Percentiles rank a stretch among this genome's conserved stretches.
These are phyloP conservation scores for Seiridium unicorne DNA, from an alignment of 2,329 filamentous ascomycete genomes.

Conservation along the genomic window DNA sequence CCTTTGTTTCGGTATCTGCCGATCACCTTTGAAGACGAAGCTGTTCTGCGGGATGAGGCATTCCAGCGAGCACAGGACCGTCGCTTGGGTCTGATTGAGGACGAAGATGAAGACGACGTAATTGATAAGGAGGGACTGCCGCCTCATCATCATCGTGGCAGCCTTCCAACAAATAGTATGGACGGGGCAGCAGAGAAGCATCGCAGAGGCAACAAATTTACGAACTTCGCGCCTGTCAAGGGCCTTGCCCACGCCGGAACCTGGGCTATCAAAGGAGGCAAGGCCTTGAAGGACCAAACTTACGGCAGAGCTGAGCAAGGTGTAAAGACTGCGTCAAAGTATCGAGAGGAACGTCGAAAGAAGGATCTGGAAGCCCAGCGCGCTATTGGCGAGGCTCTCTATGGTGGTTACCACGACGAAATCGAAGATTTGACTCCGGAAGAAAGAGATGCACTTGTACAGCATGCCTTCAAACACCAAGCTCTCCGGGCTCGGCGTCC, in stretches of 20 bases:
- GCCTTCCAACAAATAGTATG: slow-evolving; percentile 33
- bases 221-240: slow-evolving; percentile 38
- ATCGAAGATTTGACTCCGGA: slow-evolving; percentile 91
- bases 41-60: slow-evolving; percentile 83
- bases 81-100: slow-evolving; percentile 61
- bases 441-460: slow-evolving; percentile 81
- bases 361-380: slow-evolving; percentile 71
- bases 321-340: slow-evolving; percentile 43
- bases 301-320: slow-evolving; percentile 38
- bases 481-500: slow-evolving; percentile 82
- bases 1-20: slow-evolving; percentile 87
- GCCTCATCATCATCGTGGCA: slow-evolving; percentile 42
- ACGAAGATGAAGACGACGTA: slow-evolving; percentile 47
- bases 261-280: slow-evolving; percentile 48
- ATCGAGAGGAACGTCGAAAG: slow-evolving; percentile 45
- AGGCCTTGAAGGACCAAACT: slow-evolving; percentile 46
- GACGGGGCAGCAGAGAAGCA: slow-evolving; percentile 20
- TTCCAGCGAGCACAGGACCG: slow-evolving; percentile 78
- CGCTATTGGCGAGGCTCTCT: slow-evolving; percentile 76
- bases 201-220: slow-evolving; percentile 22
- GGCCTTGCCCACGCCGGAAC: slow-evolving; percentile 46
- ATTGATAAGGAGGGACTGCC: slow-evolving; percentile 36
- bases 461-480: slow-evolving; percentile 86
- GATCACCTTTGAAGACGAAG: slow-evolving; percentile 94
- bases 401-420: slow-evolving; percentile 85